These are phyloP conservation scores for Bondarzewia mesenterica DNA, from an alignment of 1,284 basidiomycete species.

Conservation along the genomic window DNA sequence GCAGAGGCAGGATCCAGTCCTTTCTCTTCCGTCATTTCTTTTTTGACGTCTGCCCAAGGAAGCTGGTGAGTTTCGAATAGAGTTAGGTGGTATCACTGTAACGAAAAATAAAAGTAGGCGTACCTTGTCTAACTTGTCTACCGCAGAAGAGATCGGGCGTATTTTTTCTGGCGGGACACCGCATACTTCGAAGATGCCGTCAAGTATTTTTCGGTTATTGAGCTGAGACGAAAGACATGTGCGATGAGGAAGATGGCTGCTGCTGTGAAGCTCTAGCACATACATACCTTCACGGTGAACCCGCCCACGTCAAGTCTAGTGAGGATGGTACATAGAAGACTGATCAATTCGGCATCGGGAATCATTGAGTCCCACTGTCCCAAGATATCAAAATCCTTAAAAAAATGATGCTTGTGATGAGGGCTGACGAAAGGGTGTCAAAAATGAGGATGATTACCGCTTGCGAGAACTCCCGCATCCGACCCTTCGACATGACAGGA, in stretches of 20 bases:
- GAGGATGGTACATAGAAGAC: conserved; percentile 77
- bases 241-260: too few species aligned
- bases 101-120: conserved; percentile 3
- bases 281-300: conserved; percentile 83
- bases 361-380: conserved; percentile 95
- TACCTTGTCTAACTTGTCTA: conserved; percentile 98
- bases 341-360: conserved; percentile 89
- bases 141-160: conserved; percentile 91
- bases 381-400: conserved; percentile 93
- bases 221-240: conserved; percentile 41
- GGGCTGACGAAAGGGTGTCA: neutral
- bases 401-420: conserved; percentile 25
- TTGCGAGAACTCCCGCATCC: conserved; percentile 98
- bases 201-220: conserved; percentile 96
- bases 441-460: conserved; percentile 54
- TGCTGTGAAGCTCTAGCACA: neutral
- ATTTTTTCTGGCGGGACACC: conserved; percentile 92
- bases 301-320: conserved; percentile 84
- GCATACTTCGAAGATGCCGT: conserved; percentile 95
- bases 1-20: conserved; percentile 80
- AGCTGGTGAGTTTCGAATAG: conserved; percentile 33
- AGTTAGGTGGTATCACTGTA: neutral
- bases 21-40: conserved; percentile 96
- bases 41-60: conserved; percentile 88
- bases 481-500: conserved; percentile 95